Evolutionary conservation across 2,329 filamentous ascomycete genomes (phyloP), one percentile per base, ranked within the genome.

Genomic region (Monosporascus sp.): DNA sequence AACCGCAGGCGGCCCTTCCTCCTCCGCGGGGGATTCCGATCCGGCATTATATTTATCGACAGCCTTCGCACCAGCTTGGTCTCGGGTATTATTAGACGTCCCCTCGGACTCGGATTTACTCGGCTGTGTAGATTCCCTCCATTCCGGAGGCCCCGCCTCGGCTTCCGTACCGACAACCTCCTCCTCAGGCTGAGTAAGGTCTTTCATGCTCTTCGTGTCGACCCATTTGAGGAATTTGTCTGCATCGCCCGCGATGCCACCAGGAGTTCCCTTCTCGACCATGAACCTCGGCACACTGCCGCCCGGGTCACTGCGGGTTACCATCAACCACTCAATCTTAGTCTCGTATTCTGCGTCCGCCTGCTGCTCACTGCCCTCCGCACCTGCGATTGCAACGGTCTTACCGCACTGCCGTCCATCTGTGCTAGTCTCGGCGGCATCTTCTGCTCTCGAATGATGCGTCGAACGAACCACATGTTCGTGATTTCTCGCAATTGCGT

Each of bases 261-360:
- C 83, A 0, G 91, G 91, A 0, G 91, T 96, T 31, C 88, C 89
- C 65, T 89, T 85, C 63, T 96, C 91, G n/a, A 96, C 89, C 79
- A 96, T 85, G 71, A 94, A 96, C 15, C 89, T 81, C 1, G 91
- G 91, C 18, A 96, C 91, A 54, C 84, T 93, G 50, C 91, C 91
- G 11, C 91, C 91, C 3, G 91, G 90, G 62, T 96, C 90, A 67
- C 88, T 93, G 48, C 91, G 80, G 1, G 90, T 96, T 18, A 96
- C 83, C 91, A 96, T 96, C 55, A 94, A 81, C 91, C 91, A 96
- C 68, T 96, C 91, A 2, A 96, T 67, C 25, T 75, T 70, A 27
- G 70, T 74, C n/a, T 73, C 66, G 1, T 60, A 65, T 5, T 71
- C 65, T 9, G 70, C 65, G 14, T 63, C 63, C 2, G 64, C 59